These are phyloP conservation scores for Neurospora terricola DNA, from an alignment of 495 filamentous ascomycete genomes.

Conservation along the genomic window DNA sequence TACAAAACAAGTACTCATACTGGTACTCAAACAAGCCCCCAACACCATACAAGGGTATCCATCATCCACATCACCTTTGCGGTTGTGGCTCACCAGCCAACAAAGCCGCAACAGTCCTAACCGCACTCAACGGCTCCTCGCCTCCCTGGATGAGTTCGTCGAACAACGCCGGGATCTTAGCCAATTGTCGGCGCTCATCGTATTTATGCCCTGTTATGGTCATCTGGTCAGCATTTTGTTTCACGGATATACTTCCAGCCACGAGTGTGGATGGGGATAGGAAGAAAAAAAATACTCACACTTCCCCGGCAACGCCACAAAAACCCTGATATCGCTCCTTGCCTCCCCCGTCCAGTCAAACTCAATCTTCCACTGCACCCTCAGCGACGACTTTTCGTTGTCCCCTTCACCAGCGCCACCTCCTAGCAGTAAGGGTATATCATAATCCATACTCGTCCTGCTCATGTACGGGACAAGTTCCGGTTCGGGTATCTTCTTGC, in stretches of 20 bases:
- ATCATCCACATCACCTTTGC: constrained; percentile 3
- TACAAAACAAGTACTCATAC: neutral
- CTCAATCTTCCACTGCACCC: constrained; percentile 45
- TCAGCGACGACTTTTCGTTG: constrained; percentile 19
- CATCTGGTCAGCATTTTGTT: constrained; percentile 11
- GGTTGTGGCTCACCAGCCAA: constrained; percentile 28
- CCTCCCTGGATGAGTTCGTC: constrained; percentile 38
- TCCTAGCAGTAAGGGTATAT: constrained; percentile 16
- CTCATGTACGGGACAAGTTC: constrained; percentile 33
- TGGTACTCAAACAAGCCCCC: neutral
- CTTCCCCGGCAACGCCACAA: constrained; percentile 36
- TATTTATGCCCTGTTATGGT: constrained; percentile 35
- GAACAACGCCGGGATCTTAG: constrained; percentile 43
- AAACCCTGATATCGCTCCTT: constrained; percentile 36
- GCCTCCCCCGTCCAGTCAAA: constrained; percentile 60
- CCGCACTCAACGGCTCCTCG: constrained; percentile 40
- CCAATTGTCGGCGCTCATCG: constrained; percentile 37
- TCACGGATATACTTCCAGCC: neutral
- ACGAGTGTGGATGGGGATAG: neutral
- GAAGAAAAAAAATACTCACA: constrained; percentile 33
- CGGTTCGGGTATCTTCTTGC: neutral
- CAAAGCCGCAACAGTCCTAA: constrained; percentile 42
- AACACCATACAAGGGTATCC: neutral
- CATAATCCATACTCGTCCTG: constrained; percentile 31
- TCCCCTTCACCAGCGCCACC: neutral